Evolutionary conservation across 2,329 filamentous ascomycete genomes (phyloP), one percentile per base, ranked within the genome.

Genomic region (Pyricularia sp.): DNA sequence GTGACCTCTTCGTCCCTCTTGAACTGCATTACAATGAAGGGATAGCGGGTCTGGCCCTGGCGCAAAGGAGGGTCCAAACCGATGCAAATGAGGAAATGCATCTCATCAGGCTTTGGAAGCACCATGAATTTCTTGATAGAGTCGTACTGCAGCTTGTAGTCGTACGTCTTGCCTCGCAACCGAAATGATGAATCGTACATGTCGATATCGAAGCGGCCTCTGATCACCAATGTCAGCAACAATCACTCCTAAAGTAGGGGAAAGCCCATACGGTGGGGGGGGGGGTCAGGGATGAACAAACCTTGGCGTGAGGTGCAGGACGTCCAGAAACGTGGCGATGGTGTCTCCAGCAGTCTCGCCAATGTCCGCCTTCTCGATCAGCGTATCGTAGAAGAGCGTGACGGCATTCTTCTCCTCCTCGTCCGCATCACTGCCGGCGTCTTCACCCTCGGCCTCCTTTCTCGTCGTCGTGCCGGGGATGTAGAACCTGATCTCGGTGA

Each of bases 101-200:
- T 86, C 70, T 99, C 94, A 75, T 99, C 94, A n/a, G 94, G 94
- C 79, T 99, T 99, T 62, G 94, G 94, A 6, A 99, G 86, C 33
- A 97, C 85, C 87, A 99, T 97, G 75, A 97, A 97, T 76, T 97
- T 97, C 82, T 99, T 99, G 78, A 97, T 92, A 62, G 88, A 87
- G 66, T 97, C 91, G 78, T 97, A 99, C 75, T 97, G 92, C 69
- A 99, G 97, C 84, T 99, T 99, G 86, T 99, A 99, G 80, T 99
- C 96, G 81, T 99, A 99, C 28, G 94, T 99, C 80, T 99, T 99
- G 72, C 94, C 94, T 69, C 94, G 93, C 67, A 99, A 84, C 68
- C 94, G 89, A 84, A 99, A 97, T 2, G 94, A 97, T 19, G 87
- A 88, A 77, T 97, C 94, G 83, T 99, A 99, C 89, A 99, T 96